These are phyloP conservation scores for Debaryomycetaceae sp. DNA, from an alignment of 1,139 yeast genomes.

Conservation along the genomic window DNA sequence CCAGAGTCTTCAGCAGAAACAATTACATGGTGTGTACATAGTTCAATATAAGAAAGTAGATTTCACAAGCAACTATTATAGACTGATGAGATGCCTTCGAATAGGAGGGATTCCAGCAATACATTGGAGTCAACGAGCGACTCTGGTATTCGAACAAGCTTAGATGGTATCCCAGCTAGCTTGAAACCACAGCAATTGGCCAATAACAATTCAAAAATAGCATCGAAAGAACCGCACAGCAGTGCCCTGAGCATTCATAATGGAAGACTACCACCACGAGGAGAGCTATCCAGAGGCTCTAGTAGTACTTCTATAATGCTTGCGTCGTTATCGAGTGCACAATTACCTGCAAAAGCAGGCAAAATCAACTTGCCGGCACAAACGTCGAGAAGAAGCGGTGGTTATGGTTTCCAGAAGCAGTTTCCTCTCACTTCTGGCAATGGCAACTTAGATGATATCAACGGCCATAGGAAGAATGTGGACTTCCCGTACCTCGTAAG, in stretches of 20 bases:
- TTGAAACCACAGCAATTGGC: neutral
- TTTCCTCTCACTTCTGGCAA: neutral
- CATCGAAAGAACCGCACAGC: neutral
- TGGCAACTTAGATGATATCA: neutral
- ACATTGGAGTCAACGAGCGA: neutral
- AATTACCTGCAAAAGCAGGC: neutral
- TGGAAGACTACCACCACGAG: neutral
- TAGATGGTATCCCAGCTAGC: neutral
- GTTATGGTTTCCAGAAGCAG: neutral
- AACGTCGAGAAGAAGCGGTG: neutral
- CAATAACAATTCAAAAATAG: neutral
- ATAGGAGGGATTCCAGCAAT: neutral
- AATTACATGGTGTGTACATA: neutral
- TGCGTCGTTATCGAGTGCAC: neutral
- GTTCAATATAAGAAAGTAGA: neutral
- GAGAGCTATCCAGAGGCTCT: neutral
- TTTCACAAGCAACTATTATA: neutral
- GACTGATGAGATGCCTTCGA: neutral
- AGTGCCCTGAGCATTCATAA: neutral
- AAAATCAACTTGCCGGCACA: neutral
- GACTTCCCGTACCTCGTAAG: conserved; percentile 1
- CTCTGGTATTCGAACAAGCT: neutral
- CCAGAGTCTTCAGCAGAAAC: neutral
- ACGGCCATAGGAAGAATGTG: neutral
- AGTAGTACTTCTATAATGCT: neutral